These are phyloP conservation scores for Triticum aestivum DNA, from an alignment of 176 grass and related monocot species.

Conservation along the genomic window DNA sequence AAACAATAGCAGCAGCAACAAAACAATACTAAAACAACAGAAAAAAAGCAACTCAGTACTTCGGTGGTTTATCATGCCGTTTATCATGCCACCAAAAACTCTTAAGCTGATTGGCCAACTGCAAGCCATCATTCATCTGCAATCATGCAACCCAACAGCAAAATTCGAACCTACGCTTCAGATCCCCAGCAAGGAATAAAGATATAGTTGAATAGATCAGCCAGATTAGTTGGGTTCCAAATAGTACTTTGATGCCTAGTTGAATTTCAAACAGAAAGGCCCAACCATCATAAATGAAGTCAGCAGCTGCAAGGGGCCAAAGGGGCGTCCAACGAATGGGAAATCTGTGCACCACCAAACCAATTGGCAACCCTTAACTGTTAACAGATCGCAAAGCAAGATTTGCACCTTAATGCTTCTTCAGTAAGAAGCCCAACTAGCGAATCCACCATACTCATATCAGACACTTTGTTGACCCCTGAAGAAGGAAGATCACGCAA, in stretches of 20 bases:
- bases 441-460: background rate
- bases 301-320: background rate
- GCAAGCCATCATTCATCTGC: background rate
- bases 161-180: background rate
- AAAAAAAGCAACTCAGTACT: background rate
- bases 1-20: background rate
- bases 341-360: background rate
- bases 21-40: background rate
- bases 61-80: background rate
- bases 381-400: conserved; percentile 14
- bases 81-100: background rate
- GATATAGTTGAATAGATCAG: background rate
- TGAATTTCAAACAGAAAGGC: background rate
- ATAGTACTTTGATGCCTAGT: background rate
- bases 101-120: background rate
- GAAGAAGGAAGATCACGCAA: background rate
- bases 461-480: background rate
- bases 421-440: background rate
- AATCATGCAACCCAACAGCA: background rate
- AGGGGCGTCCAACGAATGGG: background rate
- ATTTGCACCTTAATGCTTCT: conserved; percentile 36
- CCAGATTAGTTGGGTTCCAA: background rate
- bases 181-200: background rate
- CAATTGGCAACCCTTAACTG: background rate
- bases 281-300: background rate